Evolutionary conservation across 345 rosid genomes (phyloP).

Genomic region (Aquilaria sinensis): DNA sequence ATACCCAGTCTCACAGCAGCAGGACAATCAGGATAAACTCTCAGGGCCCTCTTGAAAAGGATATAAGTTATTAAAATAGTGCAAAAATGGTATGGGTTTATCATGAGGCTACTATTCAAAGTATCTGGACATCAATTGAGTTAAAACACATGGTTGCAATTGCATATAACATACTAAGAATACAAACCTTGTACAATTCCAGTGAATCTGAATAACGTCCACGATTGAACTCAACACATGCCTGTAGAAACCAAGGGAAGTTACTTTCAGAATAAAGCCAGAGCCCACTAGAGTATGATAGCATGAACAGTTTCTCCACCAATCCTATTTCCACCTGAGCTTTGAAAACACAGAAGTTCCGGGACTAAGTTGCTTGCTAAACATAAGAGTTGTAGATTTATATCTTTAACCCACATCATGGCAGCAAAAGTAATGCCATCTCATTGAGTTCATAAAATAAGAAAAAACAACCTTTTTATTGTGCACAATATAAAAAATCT

Average conservation of each 20-base stretch:
- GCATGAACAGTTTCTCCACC: background rate
- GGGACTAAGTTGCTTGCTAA: too few relatives aligned
- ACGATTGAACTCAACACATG: conserved; percentile 82
- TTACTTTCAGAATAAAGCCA: conserved; percentile 9
- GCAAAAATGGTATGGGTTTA: background rate
- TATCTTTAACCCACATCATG: too few relatives aligned
- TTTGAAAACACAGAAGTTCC: too few relatives aligned
- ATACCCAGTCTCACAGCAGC: conserved; percentile 95
- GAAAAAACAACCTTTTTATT: too few relatives aligned
- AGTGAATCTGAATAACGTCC: conserved; percentile 80
- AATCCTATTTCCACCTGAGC: too few relatives aligned
- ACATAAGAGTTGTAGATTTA: too few relatives aligned
- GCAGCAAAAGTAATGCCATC: too few relatives aligned
- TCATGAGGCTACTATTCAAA: too few relatives aligned
- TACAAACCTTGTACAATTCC: conserved; percentile 77
- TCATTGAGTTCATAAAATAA: too few relatives aligned
- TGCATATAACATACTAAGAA: conserved; percentile 11
- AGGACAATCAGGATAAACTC: conserved; percentile 81
- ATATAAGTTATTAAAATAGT: background rate
- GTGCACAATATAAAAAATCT: too few relatives aligned
- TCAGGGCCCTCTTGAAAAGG: conserved; percentile 72
- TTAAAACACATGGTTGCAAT: background rate
- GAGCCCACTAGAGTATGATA: background rate
- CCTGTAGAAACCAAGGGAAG: conserved; percentile 44
- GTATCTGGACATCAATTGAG: background rate